Evolutionary conservation across 1,139 yeast species (phyloP), one percentile per base, ranked within the genome.

Genomic region (Candida sp.): DNA sequence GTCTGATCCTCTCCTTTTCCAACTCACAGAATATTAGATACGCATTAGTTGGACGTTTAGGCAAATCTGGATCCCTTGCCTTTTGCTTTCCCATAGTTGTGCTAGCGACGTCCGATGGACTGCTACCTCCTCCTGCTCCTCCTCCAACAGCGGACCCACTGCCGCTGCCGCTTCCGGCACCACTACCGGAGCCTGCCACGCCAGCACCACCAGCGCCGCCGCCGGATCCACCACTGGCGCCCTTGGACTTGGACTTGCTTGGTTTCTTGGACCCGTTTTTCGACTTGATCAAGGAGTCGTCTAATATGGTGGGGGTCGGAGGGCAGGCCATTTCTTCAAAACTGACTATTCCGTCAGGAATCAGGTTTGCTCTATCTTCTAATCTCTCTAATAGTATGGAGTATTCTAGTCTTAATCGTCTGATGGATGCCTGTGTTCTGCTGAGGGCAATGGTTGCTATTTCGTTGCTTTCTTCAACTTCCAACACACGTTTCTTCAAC

Each of bases 21-120:
- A 83, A 73, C 54, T 92, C 98, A 70, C 98, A 92, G 65, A 89
- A 92, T 49, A 90, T 82, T 56, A 91, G 75, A 63, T 92, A 91
- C 7, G 97, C 96, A 67, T 92, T 92, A 4, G 96, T 88, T 12
- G 97, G 97, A 60, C 96, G 79, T 61, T 90, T 90, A 12, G 98
- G 97, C 62, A 88, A 80, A 58, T 85, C 86, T 3, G 96, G 97
- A 66, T 90, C 96, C 61, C 92, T 81, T 28, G 73, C 64, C 54
- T 74, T 73, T 49, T 59, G 69, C 63, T 49, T 59, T 54, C 38
- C 44, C 40, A 25, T 40, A 26, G 52, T 35, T 22, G 47, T 35
- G 33, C 42, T 41, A 22, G 48, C 47, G n/a, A 44, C 41, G 8
- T 37, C 50, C 23, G 52, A 31, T 44, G 59, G 52, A 38, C 49